Conservation (phyloP, 1,284 basidiomycete species). For the Ceraceosorus guamensis region DNA sequence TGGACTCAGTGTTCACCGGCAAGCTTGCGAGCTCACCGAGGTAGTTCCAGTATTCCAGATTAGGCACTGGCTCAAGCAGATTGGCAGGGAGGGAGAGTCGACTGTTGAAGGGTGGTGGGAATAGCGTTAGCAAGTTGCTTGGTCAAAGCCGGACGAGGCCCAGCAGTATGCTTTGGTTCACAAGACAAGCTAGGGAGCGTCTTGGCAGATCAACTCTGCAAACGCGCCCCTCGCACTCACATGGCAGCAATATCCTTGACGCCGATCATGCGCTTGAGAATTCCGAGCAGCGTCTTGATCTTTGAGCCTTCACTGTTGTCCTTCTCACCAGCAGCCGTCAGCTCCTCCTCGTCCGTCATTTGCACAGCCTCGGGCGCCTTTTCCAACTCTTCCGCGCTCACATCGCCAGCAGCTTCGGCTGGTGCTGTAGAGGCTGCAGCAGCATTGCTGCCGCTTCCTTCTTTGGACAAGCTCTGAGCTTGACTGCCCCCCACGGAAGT, state of each 20-base stretch:
- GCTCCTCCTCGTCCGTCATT: slow-evolving; percentile 39
- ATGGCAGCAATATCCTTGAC: slow-evolving; percentile 46
- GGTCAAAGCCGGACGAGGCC: too few relatives aligned
- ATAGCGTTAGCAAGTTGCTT: too few relatives aligned
- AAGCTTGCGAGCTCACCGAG: slow-evolving; percentile 48
- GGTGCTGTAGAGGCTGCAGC: not conserved
- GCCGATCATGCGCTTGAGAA: slow-evolving; percentile 43
- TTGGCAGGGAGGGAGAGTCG: slow-evolving; percentile 45
- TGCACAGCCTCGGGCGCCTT: slow-evolving; percentile 31
- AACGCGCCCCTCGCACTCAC: not conserved
- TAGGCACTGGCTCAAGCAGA: slow-evolving; percentile 42
- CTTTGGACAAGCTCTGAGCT: too few relatives aligned
- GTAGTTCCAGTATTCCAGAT: slow-evolving; percentile 59
- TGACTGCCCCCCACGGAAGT: too few relatives aligned
- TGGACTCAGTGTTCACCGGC: not conserved
- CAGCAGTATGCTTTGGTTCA: too few relatives aligned
- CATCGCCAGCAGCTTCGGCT: slow-evolving; percentile 7
- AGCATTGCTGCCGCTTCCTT: not conserved
- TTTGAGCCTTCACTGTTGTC: slow-evolving; percentile 41
- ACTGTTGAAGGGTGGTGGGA: not conserved
- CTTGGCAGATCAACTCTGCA: not conserved
- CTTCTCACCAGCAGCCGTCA: slow-evolving; percentile 31
- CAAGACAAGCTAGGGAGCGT: too few relatives aligned
- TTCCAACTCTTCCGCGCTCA: slow-evolving; percentile 28
- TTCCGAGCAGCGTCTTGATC: slow-evolving; percentile 39